Evolutionary conservation across 1,139 yeast species (phyloP), one percentile per base, ranked within the genome.

Genomic region (Zygoascus meyerae): DNA sequence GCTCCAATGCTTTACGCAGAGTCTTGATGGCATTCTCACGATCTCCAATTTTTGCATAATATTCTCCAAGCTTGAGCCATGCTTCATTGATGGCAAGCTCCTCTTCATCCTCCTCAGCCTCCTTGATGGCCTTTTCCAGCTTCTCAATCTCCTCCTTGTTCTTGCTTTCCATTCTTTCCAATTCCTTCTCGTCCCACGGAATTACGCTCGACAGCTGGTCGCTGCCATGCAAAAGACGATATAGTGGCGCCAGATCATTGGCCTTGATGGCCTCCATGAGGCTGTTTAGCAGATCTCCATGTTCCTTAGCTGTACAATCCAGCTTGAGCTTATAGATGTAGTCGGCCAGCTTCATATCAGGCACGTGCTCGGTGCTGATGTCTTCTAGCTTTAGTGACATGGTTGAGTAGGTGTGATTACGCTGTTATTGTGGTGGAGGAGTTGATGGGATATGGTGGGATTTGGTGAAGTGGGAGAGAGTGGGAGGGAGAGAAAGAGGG

Each of bases 21-120:
- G 90, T 81, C 40, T 74, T 72, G 44, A 77, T 70, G n/a, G 96
- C 95, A 57, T 83, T 83, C 35, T 72, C 69, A 53, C 81, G 75
- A 64, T 90, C 96, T 54, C 95, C 89, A 57, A 89, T 86, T 54
- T 73, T 72, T 8, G 97, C 82, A 65, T 87, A 90, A 64, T 84
- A 87, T 62, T 90, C 95, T 21, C 96, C 97, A 40, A 92, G 77
- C 61, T 81, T 79, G 48, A 81, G 76, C 75, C 90, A 83, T 36
- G 83, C 81, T 53, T 83, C 83, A 9, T 86, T 80, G 39, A 81
- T 76, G 60, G 89, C 96, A 58, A 85, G 70, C 60, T 86, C 95
- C 36, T 95, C 95, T 63, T 92, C 97, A 60, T 87, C 96, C 49
- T 79, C 84, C 58, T 86, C 90, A 28, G 94, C 86, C 56, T 80